phyloP scores from a whole-genome alignment of 2,329 filamentous ascomycete species.

The Calonectria hawksworthii region DNA sequence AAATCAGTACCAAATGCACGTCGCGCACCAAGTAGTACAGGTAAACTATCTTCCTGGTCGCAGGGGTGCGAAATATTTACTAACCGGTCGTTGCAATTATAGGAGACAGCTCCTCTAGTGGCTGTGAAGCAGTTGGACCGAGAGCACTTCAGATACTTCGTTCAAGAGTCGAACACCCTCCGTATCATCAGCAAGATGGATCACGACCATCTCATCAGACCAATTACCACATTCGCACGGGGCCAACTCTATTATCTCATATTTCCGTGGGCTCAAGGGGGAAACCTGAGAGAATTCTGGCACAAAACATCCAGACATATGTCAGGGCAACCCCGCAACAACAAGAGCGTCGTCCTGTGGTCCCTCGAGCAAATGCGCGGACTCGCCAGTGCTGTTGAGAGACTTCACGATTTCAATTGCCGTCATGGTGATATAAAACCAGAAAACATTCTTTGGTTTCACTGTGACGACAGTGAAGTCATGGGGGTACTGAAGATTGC shows the following conservation, averaged over 20 bases:
- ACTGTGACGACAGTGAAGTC: neutral
- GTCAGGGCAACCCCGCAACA: neutral
- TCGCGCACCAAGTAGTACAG: neutral
- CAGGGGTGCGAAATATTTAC: too few relatives aligned
- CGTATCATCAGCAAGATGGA: neutral
- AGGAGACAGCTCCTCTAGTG: neutral
- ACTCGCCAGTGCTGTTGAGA: neutral
- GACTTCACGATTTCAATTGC: neutral
- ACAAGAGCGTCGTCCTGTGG: neutral
- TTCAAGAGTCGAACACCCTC: neutral
- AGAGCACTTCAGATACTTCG: neutral
- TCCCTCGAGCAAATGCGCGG: neutral
- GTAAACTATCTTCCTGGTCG: neutral
- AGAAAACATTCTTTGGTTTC: neutral
- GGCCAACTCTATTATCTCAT: neutral
- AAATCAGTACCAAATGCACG: neutral
- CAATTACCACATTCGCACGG: neutral
- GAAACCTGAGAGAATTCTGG: neutral
- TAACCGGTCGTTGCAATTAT: neutral
- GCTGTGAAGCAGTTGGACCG: neutral
- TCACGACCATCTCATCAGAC: neutral
- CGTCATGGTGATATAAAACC: neutral
- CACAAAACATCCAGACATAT: neutral
- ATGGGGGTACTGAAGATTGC: neutral
- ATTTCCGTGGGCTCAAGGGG: neutral